Conservation (phyloP, 192 early-diverging fungal species). For the Gonapodya prolifera region DNA sequence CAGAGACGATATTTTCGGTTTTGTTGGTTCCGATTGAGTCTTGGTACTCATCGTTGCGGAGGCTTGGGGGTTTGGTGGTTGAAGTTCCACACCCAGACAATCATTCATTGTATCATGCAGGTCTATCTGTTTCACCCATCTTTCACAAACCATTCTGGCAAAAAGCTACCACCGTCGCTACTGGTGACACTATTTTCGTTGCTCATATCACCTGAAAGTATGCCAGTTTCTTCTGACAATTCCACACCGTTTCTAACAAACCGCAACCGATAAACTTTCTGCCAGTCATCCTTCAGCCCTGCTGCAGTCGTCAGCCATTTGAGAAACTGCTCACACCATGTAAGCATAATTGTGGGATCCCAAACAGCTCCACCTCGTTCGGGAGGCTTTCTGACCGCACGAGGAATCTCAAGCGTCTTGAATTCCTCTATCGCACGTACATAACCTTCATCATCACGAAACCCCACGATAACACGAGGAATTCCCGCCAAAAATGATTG, state of each 20-base stretch:
- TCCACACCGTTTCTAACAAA: background rate
- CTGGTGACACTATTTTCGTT: background rate
- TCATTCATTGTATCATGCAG: background rate
- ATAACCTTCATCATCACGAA: constrained; percentile 59
- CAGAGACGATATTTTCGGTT: background rate
- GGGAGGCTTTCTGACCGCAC: constrained; percentile 37
- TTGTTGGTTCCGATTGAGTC: background rate
- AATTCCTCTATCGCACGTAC: constrained; percentile 42
- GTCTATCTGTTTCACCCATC: background rate
- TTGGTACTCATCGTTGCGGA: background rate
- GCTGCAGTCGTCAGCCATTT: background rate
- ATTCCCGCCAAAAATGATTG: constrained; percentile 89
- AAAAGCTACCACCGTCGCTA: background rate
- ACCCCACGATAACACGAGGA: constrained; percentile 71
- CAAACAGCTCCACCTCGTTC: background rate
- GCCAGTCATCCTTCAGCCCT: background rate
- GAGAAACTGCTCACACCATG: background rate
- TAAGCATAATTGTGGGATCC: background rate
- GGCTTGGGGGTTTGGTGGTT: background rate
- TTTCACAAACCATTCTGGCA: background rate
- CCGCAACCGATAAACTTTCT: background rate
- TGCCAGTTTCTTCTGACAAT: background rate
- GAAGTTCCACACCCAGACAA: background rate
- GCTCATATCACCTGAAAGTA: background rate
- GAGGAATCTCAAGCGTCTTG: constrained; percentile 69